Base-by-base conservation (phyloP, 805 yeast genomes). In the Saturnispora halmiae region DNA sequence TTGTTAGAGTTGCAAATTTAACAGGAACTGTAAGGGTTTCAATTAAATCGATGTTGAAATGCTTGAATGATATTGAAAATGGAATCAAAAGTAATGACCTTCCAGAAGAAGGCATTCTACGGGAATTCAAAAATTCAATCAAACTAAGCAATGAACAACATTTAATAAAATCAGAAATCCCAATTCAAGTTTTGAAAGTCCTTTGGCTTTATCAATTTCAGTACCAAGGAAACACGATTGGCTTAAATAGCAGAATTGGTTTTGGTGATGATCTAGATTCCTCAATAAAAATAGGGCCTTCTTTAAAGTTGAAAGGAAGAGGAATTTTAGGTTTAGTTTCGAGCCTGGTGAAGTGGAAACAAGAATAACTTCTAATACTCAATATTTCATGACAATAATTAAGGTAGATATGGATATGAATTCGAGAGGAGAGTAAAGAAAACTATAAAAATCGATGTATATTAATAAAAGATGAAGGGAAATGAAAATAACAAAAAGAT, bases 11-110 rank as follows among this genome's bases (percentile, higher is more conserved):
- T 21, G 45, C 31, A 7, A 22, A 40, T 18, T 27, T 40, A 8
- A 25, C 34, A 28, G 47, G 45, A 10, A 38, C 41, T 19, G 30
- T 31, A 4, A 31, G 45, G 5, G n/a, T 31, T 13, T 11, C 31
- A 10, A 19, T 36, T 8, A 28, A 31, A 9, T 19, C 29, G 30
- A 33, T 41, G 38, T 15, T n/a, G 11, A 20, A 24, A 34, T 16
- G n/a, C 6, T n/a, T 34, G 6, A 26, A 38, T 4, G 15, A 31
- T 8, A 19, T 39, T 18, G 34, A 37, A 24, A 14, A 13, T 6
- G 19, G 32, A 26, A 10, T 29, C 13, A 25, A 16, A 29, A 29
- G 19, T 10, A 6, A 29, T 29, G n/a, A 29, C 16, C 20, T 6
- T 5, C 6, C 14, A 6, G 31, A 15, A 14, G 31, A 16, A 8